Evolutionary conservation across 1,139 yeast genomes (phyloP), one percentile per base, ranked within the genome.

Genomic region (Candida neerlandica): DNA sequence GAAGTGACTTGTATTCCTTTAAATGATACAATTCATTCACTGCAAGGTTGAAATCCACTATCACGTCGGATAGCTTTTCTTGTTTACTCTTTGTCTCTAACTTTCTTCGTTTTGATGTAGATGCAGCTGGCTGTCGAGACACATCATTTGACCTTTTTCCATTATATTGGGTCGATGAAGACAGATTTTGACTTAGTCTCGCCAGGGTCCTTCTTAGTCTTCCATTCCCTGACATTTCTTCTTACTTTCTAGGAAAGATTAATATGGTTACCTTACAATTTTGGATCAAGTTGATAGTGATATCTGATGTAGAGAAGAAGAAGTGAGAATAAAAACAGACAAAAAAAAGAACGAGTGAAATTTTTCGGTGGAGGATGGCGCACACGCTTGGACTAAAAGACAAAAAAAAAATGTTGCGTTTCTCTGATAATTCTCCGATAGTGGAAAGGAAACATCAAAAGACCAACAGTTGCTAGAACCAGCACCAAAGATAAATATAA

Each of bases 1-100:
- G 82, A 16, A 86, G 66, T 2, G 90, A 78, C 39, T 78, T 80
- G 59, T 79, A 82, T 57, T 81, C 83, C 54, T 73, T 78, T n/a
- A 84, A 65, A 55, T 84, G 86, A 61, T 81, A 84, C 46, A 83
- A 65, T 55, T 81, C 81, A 63, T 66, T 84, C 53, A 62, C 75
- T 54, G 65, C 65, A 50, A 69, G 53, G 56, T 80, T 82, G 56
- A 80, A 80, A 38, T 73, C 70, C 12, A 80, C 69, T 14, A 76
- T 64, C 33, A 78, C 67, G 11, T 70, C 64, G 1, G 70, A 64
- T 38, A 75, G 54, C 47, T 56, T 55, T 41, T 64, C 62, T 48
- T 58, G 60, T 35, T 64, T 59, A 18, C 58, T 40, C 37, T 45
- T 30, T 3, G 10, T 12, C 32, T 39, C 33, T 10, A 42, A 18